phyloP scores from a whole-genome alignment of 1,284 basidiomycete species.

The Heterobasidion parviporum region DNA sequence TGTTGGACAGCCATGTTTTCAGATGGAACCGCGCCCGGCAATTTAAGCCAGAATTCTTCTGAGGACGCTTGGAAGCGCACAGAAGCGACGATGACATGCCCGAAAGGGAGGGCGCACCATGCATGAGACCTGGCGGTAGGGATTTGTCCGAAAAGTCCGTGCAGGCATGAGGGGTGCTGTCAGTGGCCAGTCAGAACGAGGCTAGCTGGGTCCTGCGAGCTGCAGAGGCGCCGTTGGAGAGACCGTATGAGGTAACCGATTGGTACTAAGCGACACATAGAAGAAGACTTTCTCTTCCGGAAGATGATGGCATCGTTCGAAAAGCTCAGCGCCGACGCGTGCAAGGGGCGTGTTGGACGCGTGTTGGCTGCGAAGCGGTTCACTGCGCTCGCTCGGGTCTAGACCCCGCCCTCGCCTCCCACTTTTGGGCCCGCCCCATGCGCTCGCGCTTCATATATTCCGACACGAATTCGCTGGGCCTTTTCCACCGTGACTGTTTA shows the following conservation, averaged over 20 bases:
- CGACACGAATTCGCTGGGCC: no score
- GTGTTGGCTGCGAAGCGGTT: conserved; percentile 1
- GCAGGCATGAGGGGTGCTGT: neutral
- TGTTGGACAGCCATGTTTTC: neutral
- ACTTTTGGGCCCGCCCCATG: neutral
- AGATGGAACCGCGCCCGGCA: neutral
- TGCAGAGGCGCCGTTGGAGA: neutral
- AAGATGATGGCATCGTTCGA: conserved; percentile 1
- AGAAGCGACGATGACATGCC: no score
- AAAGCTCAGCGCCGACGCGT: conserved; percentile 1
- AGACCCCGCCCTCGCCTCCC: neutral
- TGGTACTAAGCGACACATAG: conserved; percentile 4
- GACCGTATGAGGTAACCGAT: conserved; percentile 1
- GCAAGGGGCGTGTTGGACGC: conserved; percentile 2
- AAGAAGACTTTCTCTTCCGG: neutral
- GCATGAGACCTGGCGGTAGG: neutral
- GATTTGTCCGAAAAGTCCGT: conserved; percentile 4
- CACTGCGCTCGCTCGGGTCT: neutral
- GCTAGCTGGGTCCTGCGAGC: neutral
- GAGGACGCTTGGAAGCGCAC: no score
- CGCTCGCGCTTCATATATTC: neutral
- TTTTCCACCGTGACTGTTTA: no score
- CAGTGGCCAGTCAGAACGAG: conserved; percentile 1
- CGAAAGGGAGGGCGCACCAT: neutral
- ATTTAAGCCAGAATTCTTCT: neutral